Evolutionary conservation across 768 basidiomycete species (phyloP).

Genomic region (Fomitopsis serialis): DNA sequence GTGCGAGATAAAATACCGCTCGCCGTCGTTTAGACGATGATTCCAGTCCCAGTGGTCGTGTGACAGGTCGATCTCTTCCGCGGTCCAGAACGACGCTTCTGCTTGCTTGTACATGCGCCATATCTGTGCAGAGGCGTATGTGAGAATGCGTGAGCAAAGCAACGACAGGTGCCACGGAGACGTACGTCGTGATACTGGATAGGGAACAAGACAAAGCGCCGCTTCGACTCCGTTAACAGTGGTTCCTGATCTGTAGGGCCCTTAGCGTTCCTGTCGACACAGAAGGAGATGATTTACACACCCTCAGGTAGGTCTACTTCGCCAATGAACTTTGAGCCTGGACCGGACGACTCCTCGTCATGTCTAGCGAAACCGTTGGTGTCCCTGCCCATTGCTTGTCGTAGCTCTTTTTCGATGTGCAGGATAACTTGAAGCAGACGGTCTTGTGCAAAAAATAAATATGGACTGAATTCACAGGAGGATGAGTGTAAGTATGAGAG

Average conservation of each 20-base stretch:
- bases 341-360: neutral
- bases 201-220: constrained; percentile 89
- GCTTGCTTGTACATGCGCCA: constrained; percentile 97
- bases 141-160: neutral
- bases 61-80: constrained; percentile 87
- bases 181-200: constrained; percentile 88
- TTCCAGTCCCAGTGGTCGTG: constrained; percentile 86
- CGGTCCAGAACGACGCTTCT: constrained; percentile 92
- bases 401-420: too few species aligned
- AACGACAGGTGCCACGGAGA: neutral
- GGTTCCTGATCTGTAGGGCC: constrained; percentile 61
- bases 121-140: constrained; percentile 45
- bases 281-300: constrained; percentile 6
- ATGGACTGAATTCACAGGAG: too few species aligned
- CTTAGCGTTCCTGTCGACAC: neutral
- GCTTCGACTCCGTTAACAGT: constrained; percentile 67
- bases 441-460: too few species aligned
- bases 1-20: constrained; percentile 87
- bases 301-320: constrained; percentile 49
- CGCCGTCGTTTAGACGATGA: constrained; percentile 69
- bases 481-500: too few species aligned
- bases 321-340: constrained; percentile 43
- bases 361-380: too few species aligned
- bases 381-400: too few species aligned
- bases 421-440: too few species aligned